These are phyloP conservation scores for Gastrodia elata DNA, from an alignment of 106 monocot genomes.

Conservation along the genomic window DNA sequence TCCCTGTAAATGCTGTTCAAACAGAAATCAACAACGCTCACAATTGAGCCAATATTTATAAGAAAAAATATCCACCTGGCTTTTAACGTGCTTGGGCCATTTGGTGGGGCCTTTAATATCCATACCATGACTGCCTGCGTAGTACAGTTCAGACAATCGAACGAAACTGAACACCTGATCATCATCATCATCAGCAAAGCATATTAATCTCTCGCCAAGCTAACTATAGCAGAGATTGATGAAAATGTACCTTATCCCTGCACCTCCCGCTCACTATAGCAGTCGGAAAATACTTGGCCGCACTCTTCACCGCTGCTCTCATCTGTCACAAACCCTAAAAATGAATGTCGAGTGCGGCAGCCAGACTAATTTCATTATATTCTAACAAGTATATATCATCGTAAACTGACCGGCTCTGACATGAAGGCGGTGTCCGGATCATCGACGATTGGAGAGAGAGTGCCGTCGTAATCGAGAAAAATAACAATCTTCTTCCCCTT, in stretches of 20 bases:
- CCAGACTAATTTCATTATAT: too few relatives aligned
- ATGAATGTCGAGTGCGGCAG: background rate
- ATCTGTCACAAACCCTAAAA: constrained; percentile 27
- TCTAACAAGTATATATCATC: too few relatives aligned
- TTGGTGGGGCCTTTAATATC: constrained; percentile 65
- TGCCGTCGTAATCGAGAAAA: constrained; percentile 84
- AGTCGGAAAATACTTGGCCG: constrained; percentile 51
- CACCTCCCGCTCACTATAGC: constrained; percentile 67
- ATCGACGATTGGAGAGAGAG: constrained; percentile 79
- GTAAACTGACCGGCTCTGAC: constrained; percentile 40
- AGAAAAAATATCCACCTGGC: background rate
- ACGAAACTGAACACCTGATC: constrained; percentile 26
- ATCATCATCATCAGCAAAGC: background rate
- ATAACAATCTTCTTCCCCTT: constrained; percentile 63
- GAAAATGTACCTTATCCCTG: constrained; percentile 52
- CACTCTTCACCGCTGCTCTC: constrained; percentile 43
- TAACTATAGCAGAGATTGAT: background rate
- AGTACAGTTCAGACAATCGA: constrained; percentile 51
- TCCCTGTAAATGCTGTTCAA: too few relatives aligned
- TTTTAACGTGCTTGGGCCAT: constrained; percentile 3
- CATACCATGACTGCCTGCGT: constrained; percentile 87
- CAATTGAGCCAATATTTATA: too few relatives aligned
- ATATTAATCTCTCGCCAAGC: background rate
- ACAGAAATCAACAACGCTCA: too few relatives aligned
- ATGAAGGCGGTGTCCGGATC: constrained; percentile 77